Evolutionary conservation across 2,329 filamentous ascomycete species (phyloP), one percentile per base, ranked within the genome.

Genomic region (Alternaria brassicicola): DNA sequence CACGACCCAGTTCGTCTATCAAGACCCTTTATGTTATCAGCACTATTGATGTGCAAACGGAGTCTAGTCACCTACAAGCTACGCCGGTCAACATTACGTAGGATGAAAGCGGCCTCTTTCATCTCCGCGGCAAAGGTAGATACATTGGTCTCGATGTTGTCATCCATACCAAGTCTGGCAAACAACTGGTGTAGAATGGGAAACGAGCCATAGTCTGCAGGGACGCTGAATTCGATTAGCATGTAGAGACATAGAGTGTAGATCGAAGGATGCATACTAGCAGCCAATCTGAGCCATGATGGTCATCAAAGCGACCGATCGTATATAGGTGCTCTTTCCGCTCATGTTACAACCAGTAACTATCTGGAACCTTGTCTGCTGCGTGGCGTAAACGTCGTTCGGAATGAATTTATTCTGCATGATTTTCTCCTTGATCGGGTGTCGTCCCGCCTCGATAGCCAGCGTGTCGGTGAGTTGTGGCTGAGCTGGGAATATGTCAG

Each of bases 331-430:
- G 63, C 91, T 96, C 76, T 98, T 99, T 1, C 75, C 95, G 67
- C 92, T 96, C 95, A 99, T 99, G 69, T 99, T 99, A 75, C 92
- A 96, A 3, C 95, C 94, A 0, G 94, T 98, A 62, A 99, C 89
- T 61, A 98, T 90, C 65, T 98, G 93, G 69, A 97, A 96, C 1
- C 93, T 87, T 33, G 88, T 88, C 59, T 94, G 88, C 31, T 89
- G 84, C 0, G 89, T 90, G 3, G 92, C 89, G 69, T 93, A 98
- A 26, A 93, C 91, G 70, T 98, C 93, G 63, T 98, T 98, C 0
- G 95, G 91, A 3, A 98, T 82, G 71, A 91, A 96, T 21, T 85
- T 87, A 43, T 84, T 84, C 1, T 81, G 79, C 64, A 91, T 87
- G 2, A 88, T 85, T 71, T 88, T 90, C 77, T 96, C 92, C 4